Percentiles rank a stretch among this genome's conserved stretches.
These are phyloP conservation scores for Pseudocercospora musae DNA, from an alignment of 2,329 filamentous ascomycete species.

Conservation along the genomic window DNA sequence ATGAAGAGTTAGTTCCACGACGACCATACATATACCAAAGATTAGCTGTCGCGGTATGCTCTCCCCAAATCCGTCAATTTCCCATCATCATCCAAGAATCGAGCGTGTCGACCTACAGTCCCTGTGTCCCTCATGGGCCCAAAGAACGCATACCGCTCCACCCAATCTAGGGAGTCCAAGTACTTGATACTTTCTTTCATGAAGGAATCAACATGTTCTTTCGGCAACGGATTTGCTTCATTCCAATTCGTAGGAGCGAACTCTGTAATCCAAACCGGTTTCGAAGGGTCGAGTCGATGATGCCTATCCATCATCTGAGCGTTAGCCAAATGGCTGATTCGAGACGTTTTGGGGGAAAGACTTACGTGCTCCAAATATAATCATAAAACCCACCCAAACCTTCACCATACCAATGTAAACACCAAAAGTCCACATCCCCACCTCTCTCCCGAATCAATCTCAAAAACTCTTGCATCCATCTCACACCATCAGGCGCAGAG, in stretches of 20 bases:
- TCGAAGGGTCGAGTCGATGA: slow-evolving; percentile 26
- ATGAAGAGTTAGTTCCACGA: no score
- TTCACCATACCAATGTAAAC: slow-evolving; percentile 34
- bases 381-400: slow-evolving; percentile 33
- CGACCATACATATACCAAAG: no score
- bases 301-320: slow-evolving; percentile 1
- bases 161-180: slow-evolving; percentile 34
- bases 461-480: slow-evolving; percentile 31
- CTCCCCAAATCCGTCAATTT: slow-evolving; percentile 32
- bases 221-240: slow-evolving; percentile 22
- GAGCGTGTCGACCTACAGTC: slow-evolving; percentile 32
- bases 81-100: slow-evolving; percentile 30
- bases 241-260: slow-evolving; percentile 35
- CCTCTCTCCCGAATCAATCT: slow-evolving; percentile 23
- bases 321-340: no score
- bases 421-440: slow-evolving; percentile 32
- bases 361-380: slow-evolving; percentile 33
- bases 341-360: no score
- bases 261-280: slow-evolving; percentile 36
- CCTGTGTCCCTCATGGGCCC: slow-evolving; percentile 32
- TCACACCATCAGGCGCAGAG: slow-evolving; percentile 28
- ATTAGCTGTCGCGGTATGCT: no score
- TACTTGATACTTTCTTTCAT: slow-evolving; percentile 29
- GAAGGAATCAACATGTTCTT: slow-evolving; percentile 32
- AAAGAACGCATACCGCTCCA: slow-evolving; percentile 36